Percentiles rank a stretch among this genome's conserved stretches.
Evolutionary conservation across 345 rosid genomes (phyloP).

Genomic region (Citrus hindsii): DNA sequence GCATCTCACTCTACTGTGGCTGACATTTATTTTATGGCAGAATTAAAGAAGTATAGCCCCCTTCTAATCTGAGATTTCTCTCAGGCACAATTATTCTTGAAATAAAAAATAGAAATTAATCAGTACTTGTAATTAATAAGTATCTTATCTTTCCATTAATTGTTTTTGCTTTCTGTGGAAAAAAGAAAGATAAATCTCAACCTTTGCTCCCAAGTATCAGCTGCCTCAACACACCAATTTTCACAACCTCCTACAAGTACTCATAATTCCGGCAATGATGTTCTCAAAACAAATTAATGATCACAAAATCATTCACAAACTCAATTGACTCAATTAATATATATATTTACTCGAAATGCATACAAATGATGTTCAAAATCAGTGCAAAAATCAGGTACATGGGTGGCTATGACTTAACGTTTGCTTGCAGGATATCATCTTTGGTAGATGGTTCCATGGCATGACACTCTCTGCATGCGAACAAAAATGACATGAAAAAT

Average conservation of each 20-base stretch:
- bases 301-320: constrained; percentile 7
- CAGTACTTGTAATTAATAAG: not conserved
- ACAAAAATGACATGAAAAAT: constrained; percentile 46
- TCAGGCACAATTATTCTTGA: not conserved
- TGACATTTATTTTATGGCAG: not conserved
- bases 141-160: not conserved
- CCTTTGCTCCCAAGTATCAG: not conserved
- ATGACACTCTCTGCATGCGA: constrained; percentile 72
- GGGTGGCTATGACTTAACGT: not conserved
- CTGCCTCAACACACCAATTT: not conserved
- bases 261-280: not conserved
- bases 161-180: not conserved
- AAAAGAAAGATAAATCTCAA: not conserved
- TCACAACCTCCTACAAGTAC: not conserved
- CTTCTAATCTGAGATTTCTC: not conserved
- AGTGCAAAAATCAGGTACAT: not conserved
- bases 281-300: constrained; percentile 5
- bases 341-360: constrained; percentile 1
- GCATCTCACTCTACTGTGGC: not conserved
- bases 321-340: not conserved
- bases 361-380: not conserved
- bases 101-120: not conserved
- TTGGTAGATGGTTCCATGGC: constrained; percentile 69
- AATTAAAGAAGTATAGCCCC: not conserved
- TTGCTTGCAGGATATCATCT: constrained; percentile 15